Evolutionary conservation across 768 basidiomycete species (phyloP), one percentile per base, ranked within the genome.

Genomic region (Xerocomellus intermedius): DNA sequence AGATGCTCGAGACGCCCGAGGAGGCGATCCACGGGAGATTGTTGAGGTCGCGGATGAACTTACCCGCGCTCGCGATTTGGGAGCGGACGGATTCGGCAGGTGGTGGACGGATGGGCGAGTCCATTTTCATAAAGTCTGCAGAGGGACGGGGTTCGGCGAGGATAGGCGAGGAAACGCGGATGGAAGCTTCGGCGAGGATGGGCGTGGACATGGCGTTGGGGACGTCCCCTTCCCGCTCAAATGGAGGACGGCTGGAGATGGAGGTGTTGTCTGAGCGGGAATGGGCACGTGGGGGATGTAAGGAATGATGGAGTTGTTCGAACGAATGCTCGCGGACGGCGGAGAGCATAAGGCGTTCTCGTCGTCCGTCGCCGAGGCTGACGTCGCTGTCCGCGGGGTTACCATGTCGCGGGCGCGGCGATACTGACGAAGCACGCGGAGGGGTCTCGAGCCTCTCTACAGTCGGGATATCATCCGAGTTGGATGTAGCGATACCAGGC

Each of bases 101-200:
- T 0, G 65, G 69, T 5, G 74, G 72, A 8, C 75, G 75, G n/a
- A 76, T 68, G 2, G 73, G 73, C 2, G 75, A 70, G 7, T 74
- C 71, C 79, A 82, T 80, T 57, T 79, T 79, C 26, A 73, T 77
- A 58, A 80, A 81, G 55, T 80, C 79, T 0, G 78, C 68, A 4
- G 73, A 76, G 13, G 70, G 76, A 17, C 69, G 71, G 5, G 76
- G 78, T 38, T 78, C 73, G 6, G 74, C 73, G 37, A 74, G 67
- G 30, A 76, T 56, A 0, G 77, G 78, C n/a, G 72, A 75, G 10
- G 66, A 66, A 9, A 66, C 42, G 8, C 60, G 61, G 24, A 69
- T 63, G 36, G 61, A 63, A 24, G 64, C 56, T 4, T 66, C 59
- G 3, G 59, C 58, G 10, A 69, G 68, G 52, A 67, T 63, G 10